Percentiles rank a stretch among this genome's conserved stretches.
These are phyloP conservation scores for Acacia pycnantha DNA, from an alignment of 331 rosid genomes.

Conservation along the genomic window DNA sequence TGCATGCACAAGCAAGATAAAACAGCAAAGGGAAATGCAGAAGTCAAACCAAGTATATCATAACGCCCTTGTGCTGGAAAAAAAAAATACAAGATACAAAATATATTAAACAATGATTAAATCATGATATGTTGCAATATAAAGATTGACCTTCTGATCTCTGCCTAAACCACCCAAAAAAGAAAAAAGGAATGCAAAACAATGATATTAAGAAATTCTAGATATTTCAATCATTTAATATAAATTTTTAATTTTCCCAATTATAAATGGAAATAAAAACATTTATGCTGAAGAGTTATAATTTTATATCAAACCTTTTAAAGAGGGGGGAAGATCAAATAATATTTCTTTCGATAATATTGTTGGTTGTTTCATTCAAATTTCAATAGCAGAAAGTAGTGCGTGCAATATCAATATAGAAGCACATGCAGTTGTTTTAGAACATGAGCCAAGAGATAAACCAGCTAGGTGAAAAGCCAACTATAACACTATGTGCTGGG, in stretches of 20 bases:
- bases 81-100: neutral
- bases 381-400: neutral
- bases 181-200: neutral
- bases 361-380: neutral
- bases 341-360: neutral
- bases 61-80: neutral
- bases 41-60: neutral
- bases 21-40: neutral
- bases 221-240: neutral
- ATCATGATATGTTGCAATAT: neutral
- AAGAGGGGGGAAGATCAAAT: neutral
- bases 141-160: neutral
- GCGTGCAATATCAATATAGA: neutral
- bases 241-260: neutral
- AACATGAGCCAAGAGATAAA: neutral
- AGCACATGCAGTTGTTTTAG: neutral
- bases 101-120: neutral
- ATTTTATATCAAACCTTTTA: neutral
- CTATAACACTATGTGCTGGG: neutral
- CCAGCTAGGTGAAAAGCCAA: neutral
- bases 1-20: neutral
- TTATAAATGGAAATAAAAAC: no score
- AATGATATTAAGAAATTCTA: neutral
- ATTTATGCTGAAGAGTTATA: neutral
- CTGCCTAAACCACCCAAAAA: neutral